A percentile compares a stretch with the other conserved stretches of the same genome.
These are phyloP conservation scores for Aspergillus calidoustus DNA, from an alignment of 2,329 filamentous ascomycete species.

Conservation along the genomic window DNA sequence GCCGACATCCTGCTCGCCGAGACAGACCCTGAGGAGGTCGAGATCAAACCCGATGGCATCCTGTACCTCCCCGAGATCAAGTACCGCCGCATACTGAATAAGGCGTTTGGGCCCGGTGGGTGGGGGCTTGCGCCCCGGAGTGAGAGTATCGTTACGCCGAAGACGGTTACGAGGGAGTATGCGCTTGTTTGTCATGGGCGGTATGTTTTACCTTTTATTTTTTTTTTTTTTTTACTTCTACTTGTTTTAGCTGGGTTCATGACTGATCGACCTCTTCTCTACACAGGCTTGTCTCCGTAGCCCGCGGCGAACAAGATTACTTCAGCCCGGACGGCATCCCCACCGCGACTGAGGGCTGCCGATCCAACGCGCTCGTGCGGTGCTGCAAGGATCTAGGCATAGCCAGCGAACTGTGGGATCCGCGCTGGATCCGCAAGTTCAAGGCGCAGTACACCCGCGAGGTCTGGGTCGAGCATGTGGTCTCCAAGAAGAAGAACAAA, in stretches of 20 bases:
- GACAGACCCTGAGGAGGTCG: constrained; percentile 75
- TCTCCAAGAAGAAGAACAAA: constrained; percentile 86
- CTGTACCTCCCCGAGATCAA: constrained; percentile 98
- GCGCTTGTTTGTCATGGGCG: constrained; percentile 85
- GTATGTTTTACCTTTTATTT: constrained; percentile 53
- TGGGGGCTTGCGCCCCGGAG: constrained; percentile 92
- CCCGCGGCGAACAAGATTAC: constrained; percentile 92
- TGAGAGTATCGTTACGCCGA: constrained; percentile 82
- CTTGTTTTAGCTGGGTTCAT: neutral
- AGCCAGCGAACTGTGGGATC: constrained; percentile 95
- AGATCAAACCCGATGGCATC: constrained; percentile 97
- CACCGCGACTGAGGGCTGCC: constrained; percentile 93
- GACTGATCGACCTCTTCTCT: constrained; percentile 10
- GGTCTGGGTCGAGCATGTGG: constrained; percentile 85
- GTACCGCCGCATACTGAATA: constrained; percentile 87
- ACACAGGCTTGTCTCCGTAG: constrained; percentile 81
- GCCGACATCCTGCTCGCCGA: constrained; percentile 70
- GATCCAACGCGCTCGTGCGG: constrained; percentile 95
- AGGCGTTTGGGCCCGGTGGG: constrained; percentile 89
- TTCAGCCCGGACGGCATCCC: constrained; percentile 89
- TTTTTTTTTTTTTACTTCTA: neutral
- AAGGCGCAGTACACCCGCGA: constrained; percentile 75
- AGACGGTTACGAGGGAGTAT: constrained; percentile 85
- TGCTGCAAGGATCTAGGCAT: constrained; percentile 98
- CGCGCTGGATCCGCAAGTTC: constrained; percentile 83